phyloP scores from a whole-genome alignment of 305 asterid species.

The Fraxinus velutina region DNA sequence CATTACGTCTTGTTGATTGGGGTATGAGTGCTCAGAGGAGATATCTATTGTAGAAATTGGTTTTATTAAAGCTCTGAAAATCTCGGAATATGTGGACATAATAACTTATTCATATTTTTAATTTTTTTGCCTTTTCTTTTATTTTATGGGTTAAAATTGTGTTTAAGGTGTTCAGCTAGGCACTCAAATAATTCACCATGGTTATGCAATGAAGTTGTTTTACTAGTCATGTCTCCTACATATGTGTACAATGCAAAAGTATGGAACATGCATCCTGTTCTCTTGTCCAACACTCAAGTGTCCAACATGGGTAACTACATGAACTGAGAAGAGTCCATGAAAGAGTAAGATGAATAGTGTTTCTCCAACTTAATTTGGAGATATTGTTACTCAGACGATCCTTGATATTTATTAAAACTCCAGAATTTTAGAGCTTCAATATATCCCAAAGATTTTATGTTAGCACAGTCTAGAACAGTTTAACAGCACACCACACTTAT shows the following conservation, averaged over 20 bases:
- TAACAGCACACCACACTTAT: neutral
- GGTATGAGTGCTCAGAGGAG: slow-evolving; percentile 10
- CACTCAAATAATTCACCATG: neutral
- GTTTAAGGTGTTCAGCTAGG: neutral
- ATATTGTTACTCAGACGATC: neutral
- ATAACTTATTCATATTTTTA: neutral
- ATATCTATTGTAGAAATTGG: neutral
- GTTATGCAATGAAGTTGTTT: neutral
- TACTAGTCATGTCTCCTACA: neutral
- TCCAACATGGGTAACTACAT: neutral
- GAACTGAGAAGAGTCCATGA: neutral
- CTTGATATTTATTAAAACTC: neutral
- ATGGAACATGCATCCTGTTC: neutral
- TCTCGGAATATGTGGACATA: neutral
- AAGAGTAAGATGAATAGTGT: neutral
- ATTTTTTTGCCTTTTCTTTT: neutral
- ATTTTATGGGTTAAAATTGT: neutral
- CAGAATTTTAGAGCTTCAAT: neutral
- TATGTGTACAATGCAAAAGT: neutral
- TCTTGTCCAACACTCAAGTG: neutral
- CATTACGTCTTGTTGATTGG: slow-evolving; percentile 6
- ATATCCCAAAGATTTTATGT: neutral
- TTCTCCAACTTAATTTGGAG: neutral
- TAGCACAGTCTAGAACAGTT: neutral
- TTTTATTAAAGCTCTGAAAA: slow-evolving; percentile 6